Base-by-base conservation (phyloP, 805 yeast genomes). In the Teunomyces tritomae region DNA sequence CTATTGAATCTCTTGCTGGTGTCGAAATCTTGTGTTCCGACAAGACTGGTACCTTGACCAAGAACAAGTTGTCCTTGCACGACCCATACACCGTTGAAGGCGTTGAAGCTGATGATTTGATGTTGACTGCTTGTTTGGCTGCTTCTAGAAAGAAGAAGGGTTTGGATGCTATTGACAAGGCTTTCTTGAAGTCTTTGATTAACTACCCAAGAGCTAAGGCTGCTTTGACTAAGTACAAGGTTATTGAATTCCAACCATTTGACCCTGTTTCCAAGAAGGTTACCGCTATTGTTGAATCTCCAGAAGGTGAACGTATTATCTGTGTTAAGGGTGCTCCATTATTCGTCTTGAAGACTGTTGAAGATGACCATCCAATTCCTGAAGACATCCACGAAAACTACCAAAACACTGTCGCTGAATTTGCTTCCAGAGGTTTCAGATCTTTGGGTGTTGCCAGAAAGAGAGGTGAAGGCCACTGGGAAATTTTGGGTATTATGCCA, bases 281-380 rank as follows among this genome's bases (percentile, higher is more conserved):
- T 78, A 84, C 89, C 63, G 96, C 97, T 61, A 79, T 85, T 70
- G 97, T 90, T 67, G 95, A 89, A 78, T 87, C 96, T 50, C 96
- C 97, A 75, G 89, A 86, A 68, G 96, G 96, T 68, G 96, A 89
- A 80, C 82, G 92, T 74, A 89, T 89, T 65, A 76, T 87, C 71
- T 90, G 97, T 85, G 96, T 90, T 69, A 90, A 90, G 79, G 97
- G 97, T 83, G 97, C 97, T 64, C 97, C 97, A 77, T 84, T 90
- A 70, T 90, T 90, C 83, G 96, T 90, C 66, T 80, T 90, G 75
- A 87, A 87, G 83, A 89, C 96, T 71, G 96, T 90, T 71, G 96
- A 89, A 77, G 96, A 90, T 75, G 96, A 89, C 78, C 96, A 89
- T 78, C 94, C 96, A 71, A 85, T 90, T 60, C 95, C 96, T 63